Evolutionary conservation across 768 basidiomycete genomes (phyloP).

Genomic region (Floccularia luteovirens): DNA sequence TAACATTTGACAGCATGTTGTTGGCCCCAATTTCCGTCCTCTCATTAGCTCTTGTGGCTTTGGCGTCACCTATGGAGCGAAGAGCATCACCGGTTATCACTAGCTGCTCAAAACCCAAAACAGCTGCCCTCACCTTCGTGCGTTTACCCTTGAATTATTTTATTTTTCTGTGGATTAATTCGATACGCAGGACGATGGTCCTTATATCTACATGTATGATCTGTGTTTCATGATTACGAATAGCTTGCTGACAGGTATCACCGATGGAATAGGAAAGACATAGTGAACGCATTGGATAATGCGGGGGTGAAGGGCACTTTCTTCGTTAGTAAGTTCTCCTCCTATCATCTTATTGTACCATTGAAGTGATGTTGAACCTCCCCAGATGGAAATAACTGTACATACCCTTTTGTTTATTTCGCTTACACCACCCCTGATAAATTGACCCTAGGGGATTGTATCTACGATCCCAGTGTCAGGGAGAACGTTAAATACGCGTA

Average conservation of each 20-base stretch:
- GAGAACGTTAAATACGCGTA: constrained; percentile 25
- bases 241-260: not conserved
- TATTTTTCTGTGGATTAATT: not conserved
- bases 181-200: constrained; percentile 32
- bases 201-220: constrained; percentile 25
- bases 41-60: too few species aligned
- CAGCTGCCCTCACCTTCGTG: constrained; percentile 33
- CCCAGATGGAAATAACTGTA: constrained; percentile 29
- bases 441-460: constrained; percentile 20
- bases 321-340: constrained; percentile 34
- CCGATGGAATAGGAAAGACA: constrained; percentile 19
- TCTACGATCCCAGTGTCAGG: constrained; percentile 21
- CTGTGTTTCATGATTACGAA: not conserved
- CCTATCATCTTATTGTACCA: not conserved
- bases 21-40: too few species aligned
- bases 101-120: constrained; percentile 25
- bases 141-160: constrained; percentile 10
- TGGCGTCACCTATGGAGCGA: too few species aligned
- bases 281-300: constrained; percentile 21
- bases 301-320: constrained; percentile 32
- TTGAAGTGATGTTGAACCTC: not conserved
- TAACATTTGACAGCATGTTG: too few species aligned
- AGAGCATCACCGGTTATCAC: constrained; percentile 27
- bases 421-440: not conserved
- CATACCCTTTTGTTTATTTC: too few species aligned